phyloP scores from a whole-genome alignment of 208 protist species.

The Vickermania ingenoplastis region DNA sequence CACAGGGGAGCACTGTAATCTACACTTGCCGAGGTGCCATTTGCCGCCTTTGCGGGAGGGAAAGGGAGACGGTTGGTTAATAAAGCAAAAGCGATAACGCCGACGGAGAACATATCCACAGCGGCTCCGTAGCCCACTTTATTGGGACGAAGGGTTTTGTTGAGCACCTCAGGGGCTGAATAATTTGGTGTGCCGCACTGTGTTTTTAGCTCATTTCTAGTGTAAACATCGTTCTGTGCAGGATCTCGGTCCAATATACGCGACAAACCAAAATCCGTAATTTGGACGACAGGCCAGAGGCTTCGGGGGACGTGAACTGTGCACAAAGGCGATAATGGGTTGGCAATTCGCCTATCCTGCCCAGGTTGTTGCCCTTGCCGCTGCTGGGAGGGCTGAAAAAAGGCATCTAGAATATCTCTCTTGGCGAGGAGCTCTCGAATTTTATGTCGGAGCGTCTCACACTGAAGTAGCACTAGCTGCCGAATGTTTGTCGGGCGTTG shows the following conservation, averaged over 20 bases:
- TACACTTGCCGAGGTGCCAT: background rate
- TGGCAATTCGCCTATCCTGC: constrained; percentile 24
- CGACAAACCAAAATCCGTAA: constrained; percentile 69
- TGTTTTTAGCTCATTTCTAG: constrained; percentile 35
- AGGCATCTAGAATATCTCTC: background rate
- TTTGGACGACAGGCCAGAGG: constrained; percentile 50
- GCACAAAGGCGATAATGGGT: constrained; percentile 35
- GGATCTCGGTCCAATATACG: constrained; percentile 17
- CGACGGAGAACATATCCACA: constrained; percentile 64
- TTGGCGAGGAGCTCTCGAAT: constrained; percentile 4
- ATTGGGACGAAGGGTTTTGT: constrained; percentile 19
- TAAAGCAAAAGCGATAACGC: constrained; percentile 51
- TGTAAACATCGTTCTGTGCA: constrained; percentile 11
- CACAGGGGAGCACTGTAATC: constrained; percentile 13
- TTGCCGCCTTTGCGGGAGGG: constrained; percentile 3
- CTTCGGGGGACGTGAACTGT: constrained; percentile 31
- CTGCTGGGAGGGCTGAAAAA: background rate
- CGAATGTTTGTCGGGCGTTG: constrained; percentile 32
- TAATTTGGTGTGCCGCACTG: constrained; percentile 67
- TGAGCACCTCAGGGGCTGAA: constrained; percentile 48
- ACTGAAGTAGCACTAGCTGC: constrained; percentile 24
- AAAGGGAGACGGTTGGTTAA: constrained; percentile 37
- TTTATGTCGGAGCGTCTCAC: constrained; percentile 24
- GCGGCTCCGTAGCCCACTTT: constrained; percentile 40
- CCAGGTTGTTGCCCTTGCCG: background rate